Evolutionary conservation across 306 rosid species (phyloP), one percentile per base, ranked within the genome.

Genomic region (Trichosanthes truncata): DNA sequence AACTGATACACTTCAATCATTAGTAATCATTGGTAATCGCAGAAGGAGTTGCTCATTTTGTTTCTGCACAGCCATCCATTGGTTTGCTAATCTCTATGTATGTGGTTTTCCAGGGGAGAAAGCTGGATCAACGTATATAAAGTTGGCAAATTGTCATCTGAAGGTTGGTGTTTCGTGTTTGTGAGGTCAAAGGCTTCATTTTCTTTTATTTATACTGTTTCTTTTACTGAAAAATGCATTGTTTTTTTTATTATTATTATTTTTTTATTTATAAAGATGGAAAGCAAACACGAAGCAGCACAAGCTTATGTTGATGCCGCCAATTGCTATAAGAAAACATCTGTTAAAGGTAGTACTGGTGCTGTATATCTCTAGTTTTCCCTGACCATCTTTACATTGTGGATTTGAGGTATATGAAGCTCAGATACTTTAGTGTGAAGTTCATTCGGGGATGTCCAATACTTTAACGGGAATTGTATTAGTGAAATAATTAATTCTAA

Each of bases 261-360:
- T n/a, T n/a, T n/a, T n/a, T n/a, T n/a, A n/a, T n/a, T n/a, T n/a
- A 51, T 86, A 35, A 85, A 94, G 98, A 78, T 77, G 84, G 98
- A 94, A 66, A 94, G 97, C 84, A 90, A 90, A 83, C 98, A 94
- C 61, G 98, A 94, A 85, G 97, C 97, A 36, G 90, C 98, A 71
- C 90, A 90, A 79, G 91, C 98, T 82, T 89, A 89, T 80, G 92
- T 90, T 83, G 98, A 94, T 69, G 97, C 97, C 72, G 96, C 92
- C 14, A 96, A 94, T 84, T 88, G 97, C 89, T 94, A 90, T 71
- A 94, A 94, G 87, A 94, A 94, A 83, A 84, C 89, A 49, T 79
- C 86, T 82, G 83, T 84, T 51, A 88, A 83, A 15, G 97, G 97
- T 94, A 85, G 79, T 26, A 4, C 38, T 60, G 89, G 35, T 41